A percentile compares a stretch with the other conserved stretches of the same genome.
Conservation (phyloP, 2,329 filamentous ascomycete species). For the Fusarium tricinctum region DNA sequence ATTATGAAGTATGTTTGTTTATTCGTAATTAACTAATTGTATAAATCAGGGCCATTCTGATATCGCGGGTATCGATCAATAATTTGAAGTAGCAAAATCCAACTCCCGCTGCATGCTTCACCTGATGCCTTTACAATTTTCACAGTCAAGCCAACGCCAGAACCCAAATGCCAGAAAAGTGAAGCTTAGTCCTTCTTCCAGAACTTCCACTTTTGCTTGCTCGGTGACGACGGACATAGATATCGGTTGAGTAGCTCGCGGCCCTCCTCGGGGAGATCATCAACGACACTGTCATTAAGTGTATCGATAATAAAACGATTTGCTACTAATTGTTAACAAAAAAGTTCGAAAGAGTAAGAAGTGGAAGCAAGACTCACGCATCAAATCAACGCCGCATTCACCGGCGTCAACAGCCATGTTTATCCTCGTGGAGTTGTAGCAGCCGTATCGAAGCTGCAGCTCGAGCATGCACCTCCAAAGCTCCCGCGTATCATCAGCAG, state of each 20-base stretch:
- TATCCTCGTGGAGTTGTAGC: constrained; percentile 65
- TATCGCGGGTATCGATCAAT: constrained; percentile 37
- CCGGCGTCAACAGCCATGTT: constrained; percentile 61
- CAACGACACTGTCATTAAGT: constrained; percentile 56
- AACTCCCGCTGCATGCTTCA: constrained; percentile 23
- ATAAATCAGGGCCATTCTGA: constrained; percentile 37
- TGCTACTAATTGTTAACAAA: constrained; percentile 44
- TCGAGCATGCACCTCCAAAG: constrained; percentile 65
- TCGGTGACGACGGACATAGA: constrained; percentile 37
- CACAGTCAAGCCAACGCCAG: constrained; percentile 13
- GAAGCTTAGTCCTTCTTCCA: constrained; percentile 48
- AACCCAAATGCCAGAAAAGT: not conserved
- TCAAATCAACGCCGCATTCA: constrained; percentile 57
- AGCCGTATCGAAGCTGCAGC: constrained; percentile 62
- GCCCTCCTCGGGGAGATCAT: constrained; percentile 56
- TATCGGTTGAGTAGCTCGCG: constrained; percentile 54
- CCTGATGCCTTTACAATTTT: not conserved
- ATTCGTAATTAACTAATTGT: constrained; percentile 12
- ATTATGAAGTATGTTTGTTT: constrained; percentile 1
- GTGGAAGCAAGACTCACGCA: constrained; percentile 57
- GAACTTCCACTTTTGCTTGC: constrained; percentile 49
- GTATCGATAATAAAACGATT: constrained; percentile 60
- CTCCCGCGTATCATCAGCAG: constrained; percentile 56
- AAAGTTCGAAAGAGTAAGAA: fast-evolving
- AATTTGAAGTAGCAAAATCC: constrained; percentile 8